Base-by-base conservation (phyloP, 1,284 basidiomycete genomes). In the Chalciporus piperatoides region DNA sequence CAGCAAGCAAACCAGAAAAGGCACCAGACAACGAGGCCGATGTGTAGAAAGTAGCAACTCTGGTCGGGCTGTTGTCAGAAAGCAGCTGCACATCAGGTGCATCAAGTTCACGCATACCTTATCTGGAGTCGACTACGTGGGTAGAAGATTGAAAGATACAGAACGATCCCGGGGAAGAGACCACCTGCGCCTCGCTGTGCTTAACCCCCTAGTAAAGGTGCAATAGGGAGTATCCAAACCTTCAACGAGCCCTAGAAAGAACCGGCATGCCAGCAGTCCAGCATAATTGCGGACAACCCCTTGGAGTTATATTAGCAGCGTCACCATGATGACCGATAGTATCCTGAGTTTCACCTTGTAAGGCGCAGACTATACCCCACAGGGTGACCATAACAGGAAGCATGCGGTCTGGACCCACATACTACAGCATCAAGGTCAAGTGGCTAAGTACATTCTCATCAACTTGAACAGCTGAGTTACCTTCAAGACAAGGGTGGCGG, bases 211-310 rank as follows among this genome's bases (percentile, higher is more conserved):
- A 3, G 19, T 19, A 19, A 19, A 19, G 3, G 3, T 19, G 19
- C 19, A 19, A 3, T 3, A 19, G 2, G 19, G 19, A 19, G 19
- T 19, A 11, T 12, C 5, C 53, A 12, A 55, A 75, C 81, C 84
- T 72, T 86, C 82, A 35, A 79, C 57, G 10, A 84, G 60, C 4
- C 84, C 84, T 12, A 86, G 68, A 64, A 86, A 83, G 66, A 86
- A 83, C 2, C 85, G 76, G 41, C 78, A 79, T 1, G 71, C 76
- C 9, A 85, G 68, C 0, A 88, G 70, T 6, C 79, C 79, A 2
- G 64, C 53, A 55, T 83, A 83, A 23, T 61, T 72, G 19, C 63
- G 69, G 2, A 86, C 79, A 6, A 78, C 58, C 9, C 85, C 81
- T 81, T 53, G 7, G 9, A 4, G 33, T 25, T 19, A 4, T 12